Conservation (phyloP, 768 basidiomycete genomes). For the Boletales sp. region DNA sequence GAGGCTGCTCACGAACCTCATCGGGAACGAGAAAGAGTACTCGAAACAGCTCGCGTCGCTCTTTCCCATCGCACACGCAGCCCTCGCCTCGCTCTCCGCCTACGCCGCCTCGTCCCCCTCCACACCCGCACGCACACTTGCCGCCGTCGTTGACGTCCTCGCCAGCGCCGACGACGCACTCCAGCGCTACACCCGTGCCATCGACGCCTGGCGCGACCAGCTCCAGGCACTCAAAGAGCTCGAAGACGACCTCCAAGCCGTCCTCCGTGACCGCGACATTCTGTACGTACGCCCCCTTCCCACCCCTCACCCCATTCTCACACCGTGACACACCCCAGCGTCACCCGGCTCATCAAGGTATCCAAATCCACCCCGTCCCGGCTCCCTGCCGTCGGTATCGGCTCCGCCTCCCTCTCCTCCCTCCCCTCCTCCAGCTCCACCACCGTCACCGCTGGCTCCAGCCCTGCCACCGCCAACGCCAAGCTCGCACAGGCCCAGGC, state of each 20-base stretch:
- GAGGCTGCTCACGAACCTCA: constrained; percentile 64
- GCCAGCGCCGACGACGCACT: constrained; percentile 68
- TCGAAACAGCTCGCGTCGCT: constrained; percentile 55
- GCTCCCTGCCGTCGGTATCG: constrained; percentile 18
- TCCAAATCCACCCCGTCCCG: constrained; percentile 51
- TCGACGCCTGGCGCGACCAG: constrained; percentile 65
- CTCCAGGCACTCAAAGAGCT: constrained; percentile 57
- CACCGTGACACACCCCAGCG: constrained; percentile 42
- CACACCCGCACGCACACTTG: constrained; percentile 15
- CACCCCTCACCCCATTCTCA: background rate
- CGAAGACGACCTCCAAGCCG: constrained; percentile 69
- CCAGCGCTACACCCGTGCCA: constrained; percentile 50
- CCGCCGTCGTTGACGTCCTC: constrained; percentile 52
- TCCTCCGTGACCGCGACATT: constrained; percentile 72
- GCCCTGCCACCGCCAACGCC: constrained; percentile 19
- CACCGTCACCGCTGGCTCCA: constrained; percentile 7
- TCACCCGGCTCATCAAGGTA: constrained; percentile 75
- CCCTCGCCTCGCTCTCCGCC: constrained; percentile 64
- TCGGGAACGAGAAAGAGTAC: constrained; percentile 70
- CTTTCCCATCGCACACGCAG: constrained; percentile 55
- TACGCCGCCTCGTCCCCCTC: constrained; percentile 66
- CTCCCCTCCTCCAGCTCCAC: constrained; percentile 23
- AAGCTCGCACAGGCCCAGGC: constrained; percentile 68
- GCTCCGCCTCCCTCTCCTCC: constrained; percentile 44
- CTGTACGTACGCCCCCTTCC: constrained; percentile 47